Evolutionary conservation across 169 alveolate species (phyloP), one percentile per base, ranked within the genome.

Genomic region (Pseudocohnilembus persalinus): DNA sequence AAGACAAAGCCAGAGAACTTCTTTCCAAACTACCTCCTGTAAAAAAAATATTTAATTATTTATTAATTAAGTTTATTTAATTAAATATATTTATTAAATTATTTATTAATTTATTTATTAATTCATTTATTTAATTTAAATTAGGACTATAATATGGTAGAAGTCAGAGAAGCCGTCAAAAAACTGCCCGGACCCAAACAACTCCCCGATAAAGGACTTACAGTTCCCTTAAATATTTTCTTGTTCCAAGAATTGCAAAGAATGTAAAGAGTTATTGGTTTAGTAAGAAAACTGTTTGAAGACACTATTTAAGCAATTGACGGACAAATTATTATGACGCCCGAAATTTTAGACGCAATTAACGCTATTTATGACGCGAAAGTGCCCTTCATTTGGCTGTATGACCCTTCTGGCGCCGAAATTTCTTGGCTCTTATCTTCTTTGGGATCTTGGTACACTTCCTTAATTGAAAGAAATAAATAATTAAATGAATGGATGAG

Each of bases 341-440:
- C 98, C 72, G 98, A 97, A 80, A 94, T 98, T 84, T 98, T 96
- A 73, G 95, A 91, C 78, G 95, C 97, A 72, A 95, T 97, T 83
- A 96, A 96, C 84, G 83, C 96, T 32, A 91, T 97, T 29, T 97
- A 90, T 83, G 97, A 97, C 83, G 94, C 96, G 87, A 90, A 97
- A 77, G 98, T 97, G 76, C 99, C 99, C 33, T 88, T 89, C 81
- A 96, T 96, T 65, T 98, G 99, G 99, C 92, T 96, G 88, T 96
- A 96, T 91, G 99, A 98, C 91, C 99, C 99, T 73, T 96, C 98
- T 77, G 99, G 99, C 27, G 98, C 99, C 0, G 99, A 98, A 93
- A 98, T 98, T 76, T 95, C 99, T 16, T 98, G 99, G 99, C 93
- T 98, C 74, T 94, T 97, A 63, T 97, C 98, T 72, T 95, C 96